Base-by-base conservation (phyloP, 768 basidiomycete genomes). In the Lactarius sp. region DNA sequence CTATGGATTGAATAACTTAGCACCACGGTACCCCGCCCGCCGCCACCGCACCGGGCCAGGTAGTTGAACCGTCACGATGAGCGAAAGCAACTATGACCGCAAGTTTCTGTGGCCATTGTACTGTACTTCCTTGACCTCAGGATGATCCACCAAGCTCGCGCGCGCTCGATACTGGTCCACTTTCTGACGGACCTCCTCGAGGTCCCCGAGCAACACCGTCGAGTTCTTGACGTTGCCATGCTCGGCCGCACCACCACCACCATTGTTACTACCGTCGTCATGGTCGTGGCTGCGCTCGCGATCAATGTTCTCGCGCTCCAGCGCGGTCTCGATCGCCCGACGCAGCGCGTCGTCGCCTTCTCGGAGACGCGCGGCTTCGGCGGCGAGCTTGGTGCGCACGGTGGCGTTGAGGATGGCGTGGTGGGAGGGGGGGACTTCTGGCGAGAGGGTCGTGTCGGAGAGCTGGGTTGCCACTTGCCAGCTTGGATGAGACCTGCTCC, bases 231-330 rank as follows among this genome's bases (percentile, higher is more conserved):
- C 70, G 34, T 77, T 72, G 20, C 75, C 78, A 22, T 74, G 77
- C 56, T 61, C 70, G 39, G 52, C 65, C 46, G 20, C 16, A 20
- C 10, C 50, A 3, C 10, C 6, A n/a, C n/a, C n/a, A n/a, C n/a
- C n/a, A n/a, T n/a, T n/a, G n/a, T n/a, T n/a, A n/a, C n/a, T n/a
- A 7, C 71, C 72, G 18, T 64, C 68, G 2, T 10, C 16, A 79
- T 79, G 78, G 81, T 79, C 27, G 27, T 27, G 27, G 33, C 74
- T 73, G 68, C 78, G 80, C 75, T 94, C 92, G 61, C 82, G 80
- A 73, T 93, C 89, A 56, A 94, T 73, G 75, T 94, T 95, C 77
- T 94, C 92, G 77, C 86, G 88, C 78, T 94, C 89, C 53, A 95
- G 78, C 1, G 89, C 90, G 37, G 73, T 77, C 70, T 90, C 87